Conservation (phyloP, 2,329 filamentous ascomycete species). For the Botryotinia globosa region DNA sequence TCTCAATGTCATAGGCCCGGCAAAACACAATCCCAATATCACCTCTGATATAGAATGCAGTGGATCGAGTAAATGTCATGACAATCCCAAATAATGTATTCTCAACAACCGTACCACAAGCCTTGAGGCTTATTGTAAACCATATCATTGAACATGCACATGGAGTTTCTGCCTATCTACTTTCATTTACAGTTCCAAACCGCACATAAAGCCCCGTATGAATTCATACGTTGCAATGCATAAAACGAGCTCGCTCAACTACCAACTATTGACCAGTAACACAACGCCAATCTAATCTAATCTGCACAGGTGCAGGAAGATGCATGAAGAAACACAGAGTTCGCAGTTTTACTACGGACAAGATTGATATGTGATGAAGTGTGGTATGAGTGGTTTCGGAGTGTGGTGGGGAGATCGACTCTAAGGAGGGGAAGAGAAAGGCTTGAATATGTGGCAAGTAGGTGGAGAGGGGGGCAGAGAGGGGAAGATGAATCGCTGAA, state of each 20-base stretch:
- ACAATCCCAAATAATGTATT: neutral
- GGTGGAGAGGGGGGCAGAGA: neutral
- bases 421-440: neutral
- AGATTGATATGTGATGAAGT: neutral
- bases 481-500: neutral
- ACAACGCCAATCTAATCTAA: conserved; percentile 1
- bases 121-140: neutral
- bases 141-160: neutral
- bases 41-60: neutral
- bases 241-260: neutral
- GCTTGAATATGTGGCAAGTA: neutral
- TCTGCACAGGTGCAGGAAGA: neutral
- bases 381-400: neutral
- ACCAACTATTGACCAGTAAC: neutral
- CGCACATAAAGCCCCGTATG: neutral
- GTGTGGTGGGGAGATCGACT: neutral
- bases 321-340: neutral
- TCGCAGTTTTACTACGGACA: neutral
- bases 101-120: neutral
- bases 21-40: neutral
- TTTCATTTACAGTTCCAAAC: neutral
- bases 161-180: neutral
- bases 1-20: neutral
- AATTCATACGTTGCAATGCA: neutral
- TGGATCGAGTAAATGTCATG: neutral